phyloP scores from a whole-genome alignment of 495 filamentous ascomycete species.

The Bombardia bombarda region DNA sequence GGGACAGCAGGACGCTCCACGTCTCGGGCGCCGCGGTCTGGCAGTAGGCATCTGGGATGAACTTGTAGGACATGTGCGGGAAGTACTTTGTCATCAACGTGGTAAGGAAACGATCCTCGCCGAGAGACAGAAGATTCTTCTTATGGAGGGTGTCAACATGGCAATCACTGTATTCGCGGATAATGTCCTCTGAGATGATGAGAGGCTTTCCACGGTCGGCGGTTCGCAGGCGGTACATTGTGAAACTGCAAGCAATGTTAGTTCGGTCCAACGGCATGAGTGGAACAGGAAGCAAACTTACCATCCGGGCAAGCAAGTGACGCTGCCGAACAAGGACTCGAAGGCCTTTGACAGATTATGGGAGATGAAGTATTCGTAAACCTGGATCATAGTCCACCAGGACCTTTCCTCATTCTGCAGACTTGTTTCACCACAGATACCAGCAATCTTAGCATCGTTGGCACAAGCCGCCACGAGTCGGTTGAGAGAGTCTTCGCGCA shows the following conservation, averaged over 20 bases:
- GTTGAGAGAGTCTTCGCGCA: conserved; percentile 86
- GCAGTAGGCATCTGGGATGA: conserved; percentile 85
- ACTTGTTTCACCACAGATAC: conserved; percentile 96
- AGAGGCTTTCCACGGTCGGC: conserved; percentile 86
- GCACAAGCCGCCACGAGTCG: conserved; percentile 87
- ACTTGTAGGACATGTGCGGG: conserved; percentile 92
- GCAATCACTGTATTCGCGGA: conserved; percentile 80
- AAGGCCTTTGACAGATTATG: conserved; percentile 92
- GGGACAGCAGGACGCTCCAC: conserved; percentile 87
- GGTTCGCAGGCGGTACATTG: conserved; percentile 94
- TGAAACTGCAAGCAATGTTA: conserved; percentile 61
- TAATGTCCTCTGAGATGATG: conserved; percentile 80
- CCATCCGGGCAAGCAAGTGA: conserved; percentile 98
- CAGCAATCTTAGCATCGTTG: conserved; percentile 91
- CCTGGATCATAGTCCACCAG: conserved; percentile 99
- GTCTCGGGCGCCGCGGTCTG: conserved; percentile 88
- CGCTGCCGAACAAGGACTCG: conserved; percentile 89
- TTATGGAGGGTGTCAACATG: conserved; percentile 94
- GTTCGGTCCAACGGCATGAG: background rate
- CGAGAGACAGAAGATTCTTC: conserved; percentile 92
- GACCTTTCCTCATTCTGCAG: conserved; percentile 87
- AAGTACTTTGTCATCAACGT: conserved; percentile 98
- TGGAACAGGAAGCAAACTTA: conserved; percentile 39
- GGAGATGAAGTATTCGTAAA: conserved; percentile 97
- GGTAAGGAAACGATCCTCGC: conserved; percentile 95